Conservation (phyloP, 192 early-diverging fungal genomes). For the Gaertneriomyces sp. region DNA sequence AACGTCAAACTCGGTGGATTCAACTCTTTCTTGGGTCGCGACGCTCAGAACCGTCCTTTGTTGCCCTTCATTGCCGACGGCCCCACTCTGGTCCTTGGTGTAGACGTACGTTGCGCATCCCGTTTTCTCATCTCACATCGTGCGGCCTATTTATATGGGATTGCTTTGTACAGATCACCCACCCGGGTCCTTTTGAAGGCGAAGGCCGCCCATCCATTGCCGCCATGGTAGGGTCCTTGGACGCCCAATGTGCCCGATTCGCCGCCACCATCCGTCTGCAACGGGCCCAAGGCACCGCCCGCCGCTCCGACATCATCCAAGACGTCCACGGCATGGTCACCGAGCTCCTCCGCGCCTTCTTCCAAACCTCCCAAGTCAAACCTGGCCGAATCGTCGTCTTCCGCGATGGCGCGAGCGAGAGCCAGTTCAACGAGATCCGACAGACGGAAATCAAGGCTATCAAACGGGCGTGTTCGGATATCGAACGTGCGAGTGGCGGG, state of each 20-base stretch:
- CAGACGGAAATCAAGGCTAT: conserved; percentile 48
- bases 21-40: conserved; percentile 29
- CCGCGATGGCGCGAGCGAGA: conserved; percentile 63
- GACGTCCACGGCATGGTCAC: conserved; percentile 39
- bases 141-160: not conserved
- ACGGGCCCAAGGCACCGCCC: conserved; percentile 42
- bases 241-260: conserved; percentile 31
- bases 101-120: conserved; percentile 57
- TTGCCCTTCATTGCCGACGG: conserved; percentile 26
- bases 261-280: conserved; percentile 44
- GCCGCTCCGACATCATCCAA: conserved; percentile 45
- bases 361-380: conserved; percentile 28
- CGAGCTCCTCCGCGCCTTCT: conserved; percentile 33
- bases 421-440: conserved; percentile 51
- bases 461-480: conserved; percentile 35
- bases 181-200: conserved; percentile 65
- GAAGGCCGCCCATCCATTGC: conserved; percentile 42
- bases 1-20: conserved; percentile 66
- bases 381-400: conserved; percentile 55
- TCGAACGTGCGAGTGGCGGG: conserved; percentile 12
- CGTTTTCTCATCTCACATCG: not conserved
- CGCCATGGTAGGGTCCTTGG: conserved; percentile 35
- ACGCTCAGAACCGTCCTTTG: not conserved
- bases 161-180: conserved; percentile 41
- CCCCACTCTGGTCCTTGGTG: conserved; percentile 76